Conservation (phyloP, 208 protist species). For the Porcisia hertigi region DNA sequence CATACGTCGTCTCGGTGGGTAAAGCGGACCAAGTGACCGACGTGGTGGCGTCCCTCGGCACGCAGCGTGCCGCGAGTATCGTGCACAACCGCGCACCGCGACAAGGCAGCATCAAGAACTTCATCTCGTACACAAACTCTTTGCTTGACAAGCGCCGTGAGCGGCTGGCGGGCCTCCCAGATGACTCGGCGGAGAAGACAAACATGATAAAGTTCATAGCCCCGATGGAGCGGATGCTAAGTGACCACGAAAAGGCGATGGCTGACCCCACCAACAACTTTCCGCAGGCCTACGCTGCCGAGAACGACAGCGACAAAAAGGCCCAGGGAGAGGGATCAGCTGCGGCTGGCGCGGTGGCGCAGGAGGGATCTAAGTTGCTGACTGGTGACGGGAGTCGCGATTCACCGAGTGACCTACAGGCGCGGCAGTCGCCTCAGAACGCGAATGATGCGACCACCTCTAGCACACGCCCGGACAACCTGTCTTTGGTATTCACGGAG, state of each 20-base stretch:
- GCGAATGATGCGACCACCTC: background rate
- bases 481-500: conserved; percentile 29
- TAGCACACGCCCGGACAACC: background rate
- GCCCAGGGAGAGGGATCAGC: background rate
- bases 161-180: conserved; percentile 15
- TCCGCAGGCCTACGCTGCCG: conserved; percentile 33
- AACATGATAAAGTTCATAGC: conserved; percentile 18
- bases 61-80: conserved; percentile 23
- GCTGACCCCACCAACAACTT: conserved; percentile 34
- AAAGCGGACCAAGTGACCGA: conserved; percentile 32
- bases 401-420: background rate
- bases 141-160: conserved; percentile 35
- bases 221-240: conserved; percentile 32
- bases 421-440: background rate
- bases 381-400: too few species aligned
- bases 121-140: conserved; percentile 36
- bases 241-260: conserved; percentile 37
- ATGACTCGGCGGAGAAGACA: conserved; percentile 11
- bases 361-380: too few species aligned
- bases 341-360: background rate
- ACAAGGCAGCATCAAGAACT: conserved; percentile 50
- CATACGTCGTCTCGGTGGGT: conserved; percentile 31
- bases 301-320: conserved; percentile 4
- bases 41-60: conserved; percentile 30
- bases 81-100: conserved; percentile 43